Percentiles rank a stretch among this genome's conserved stretches.
These are phyloP conservation scores for Colletotrichum spinosum DNA, from an alignment of 2,329 filamentous ascomycete genomes.

Conservation along the genomic window DNA sequence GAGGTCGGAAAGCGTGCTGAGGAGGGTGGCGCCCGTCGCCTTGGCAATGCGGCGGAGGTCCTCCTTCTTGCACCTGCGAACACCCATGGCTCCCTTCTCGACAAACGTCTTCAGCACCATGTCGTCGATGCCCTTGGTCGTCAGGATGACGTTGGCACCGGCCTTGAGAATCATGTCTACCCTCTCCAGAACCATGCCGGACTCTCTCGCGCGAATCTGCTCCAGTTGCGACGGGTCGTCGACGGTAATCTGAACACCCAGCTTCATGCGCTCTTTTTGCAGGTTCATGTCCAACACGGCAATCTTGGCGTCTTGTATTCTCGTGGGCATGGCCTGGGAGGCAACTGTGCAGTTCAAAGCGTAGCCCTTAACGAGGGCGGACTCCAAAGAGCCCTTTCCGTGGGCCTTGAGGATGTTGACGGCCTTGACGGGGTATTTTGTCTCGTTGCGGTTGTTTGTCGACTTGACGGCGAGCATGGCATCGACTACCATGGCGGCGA, in stretches of 20 bases:
- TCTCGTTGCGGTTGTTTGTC: constrained; percentile 88
- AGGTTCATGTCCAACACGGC: constrained; percentile 97
- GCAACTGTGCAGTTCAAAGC: constrained; percentile 98
- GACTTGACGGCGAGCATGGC: constrained; percentile 95
- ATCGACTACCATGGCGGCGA: constrained; percentile 96
- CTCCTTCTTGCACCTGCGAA: constrained; percentile 98
- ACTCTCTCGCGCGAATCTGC: constrained; percentile 93
- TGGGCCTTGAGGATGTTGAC: constrained; percentile 99
- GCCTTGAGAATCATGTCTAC: constrained; percentile 98
- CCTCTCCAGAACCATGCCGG: constrained; percentile 91
- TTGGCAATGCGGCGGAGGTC: constrained; percentile 95
- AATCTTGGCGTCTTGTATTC: constrained; percentile 94
- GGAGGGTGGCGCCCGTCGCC: constrained; percentile 92
- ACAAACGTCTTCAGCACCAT: constrained; percentile 94
- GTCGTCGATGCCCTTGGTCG: constrained; percentile 98
- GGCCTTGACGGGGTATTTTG: constrained; percentile 98
- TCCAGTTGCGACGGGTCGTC: constrained; percentile 97
- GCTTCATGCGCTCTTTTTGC: constrained; percentile 99
- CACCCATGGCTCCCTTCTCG: constrained; percentile 94
- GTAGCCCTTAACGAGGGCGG: constrained; percentile 92
- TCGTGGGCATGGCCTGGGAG: constrained; percentile 96
- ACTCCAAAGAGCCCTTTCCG: constrained; percentile 91
- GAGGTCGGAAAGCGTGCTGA: constrained; percentile 93
- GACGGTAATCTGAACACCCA: constrained; percentile 97
- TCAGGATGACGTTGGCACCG: constrained; percentile 94